Evolutionary conservation across 106 monocot species (phyloP), one percentile per base, ranked within the genome.

Genomic region (Vanilla planifolia): DNA sequence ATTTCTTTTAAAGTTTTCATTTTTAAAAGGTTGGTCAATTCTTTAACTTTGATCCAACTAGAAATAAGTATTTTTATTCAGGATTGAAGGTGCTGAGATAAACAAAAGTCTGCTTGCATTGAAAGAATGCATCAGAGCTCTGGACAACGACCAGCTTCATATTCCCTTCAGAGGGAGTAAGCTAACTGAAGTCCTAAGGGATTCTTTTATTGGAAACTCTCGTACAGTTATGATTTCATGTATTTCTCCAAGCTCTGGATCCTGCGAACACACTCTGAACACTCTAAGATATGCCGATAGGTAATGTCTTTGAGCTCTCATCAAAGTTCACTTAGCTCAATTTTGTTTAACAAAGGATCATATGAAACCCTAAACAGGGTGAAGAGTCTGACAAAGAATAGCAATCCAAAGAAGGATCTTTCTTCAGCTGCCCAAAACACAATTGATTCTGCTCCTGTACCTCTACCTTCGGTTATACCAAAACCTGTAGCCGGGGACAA

Each of bases 141-240:
- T 96, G n/a, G 95, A 96, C 72, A 91, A 82, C 63, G 90, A 91
- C 55, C 90, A 96, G 66, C 80, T 73, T 75, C 95, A 90, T 68
- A 96, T 96, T 75, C 95, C 95, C 51, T 96, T 96, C 47, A 75
- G 90, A 75, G 95, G 95, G 17, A 96, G 95, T 73, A 96, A 96
- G 71, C 55, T 96, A 58, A 96, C 95, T 19, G 95, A 96, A 69
- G 95, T 96, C 50, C 61, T 96, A 26, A 64, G 95, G 53, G 95
- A 96, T 48, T 96, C 95, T 1, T 96, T 96, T 48, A 76, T 91
- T 58, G 95, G 95, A 39, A 73, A 96, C 44, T 96, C 95, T 22
- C 78, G 86, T 20, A 96, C 95, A 48, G 95, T 96, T 39, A 91
- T 96, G 95, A 96, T 96, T 47, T 96, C 95, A 42, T 96, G 95